phyloP scores from a whole-genome alignment of 1,284 basidiomycete genomes.

The Irpex rosettiformis region DNA sequence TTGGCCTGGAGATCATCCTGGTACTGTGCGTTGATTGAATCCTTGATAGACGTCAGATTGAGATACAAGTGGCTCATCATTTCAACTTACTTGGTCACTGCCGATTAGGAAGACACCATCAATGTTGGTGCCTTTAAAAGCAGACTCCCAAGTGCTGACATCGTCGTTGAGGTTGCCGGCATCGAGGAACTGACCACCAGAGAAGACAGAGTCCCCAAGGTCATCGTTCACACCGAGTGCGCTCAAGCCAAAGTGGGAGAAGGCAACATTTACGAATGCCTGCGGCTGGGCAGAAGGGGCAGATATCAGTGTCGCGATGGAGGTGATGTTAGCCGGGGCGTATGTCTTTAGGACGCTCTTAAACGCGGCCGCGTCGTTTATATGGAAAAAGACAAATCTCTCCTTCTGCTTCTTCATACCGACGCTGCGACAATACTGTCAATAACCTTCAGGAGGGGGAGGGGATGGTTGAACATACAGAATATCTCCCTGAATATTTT shows the following conservation, averaged over 20 bases:
- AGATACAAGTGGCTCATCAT: not conserved
- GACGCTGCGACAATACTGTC: not conserved
- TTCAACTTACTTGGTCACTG: conserved; percentile 6
- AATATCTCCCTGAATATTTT: conserved; percentile 9
- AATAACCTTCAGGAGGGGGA: not conserved
- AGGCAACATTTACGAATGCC: conserved; percentile 6
- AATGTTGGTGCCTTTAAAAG: conserved; percentile 6
- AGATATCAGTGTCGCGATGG: not conserved
- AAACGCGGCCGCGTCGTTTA: conserved; percentile 3
- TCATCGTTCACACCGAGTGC: conserved; percentile 2
- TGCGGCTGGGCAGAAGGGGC: conserved; percentile 3
- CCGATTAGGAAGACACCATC: conserved; percentile 10
- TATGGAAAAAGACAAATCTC: conserved; percentile 6
- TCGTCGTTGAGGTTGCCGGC: not conserved
- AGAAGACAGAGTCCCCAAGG: not conserved
- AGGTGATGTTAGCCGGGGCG: conserved; percentile 6
- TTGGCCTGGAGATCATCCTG: not conserved
- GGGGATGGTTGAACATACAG: not conserved
- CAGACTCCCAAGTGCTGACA: conserved; percentile 1
- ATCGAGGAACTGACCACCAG: not conserved
- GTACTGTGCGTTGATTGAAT: not conserved
- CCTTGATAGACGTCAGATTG: not conserved
- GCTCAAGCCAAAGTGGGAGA: conserved; percentile 1
- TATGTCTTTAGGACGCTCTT: conserved; percentile 1
- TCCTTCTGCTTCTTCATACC: conserved; percentile 1